Base-by-base conservation (phyloP, 805 yeast genomes). In the Novakomyces olei region DNA sequence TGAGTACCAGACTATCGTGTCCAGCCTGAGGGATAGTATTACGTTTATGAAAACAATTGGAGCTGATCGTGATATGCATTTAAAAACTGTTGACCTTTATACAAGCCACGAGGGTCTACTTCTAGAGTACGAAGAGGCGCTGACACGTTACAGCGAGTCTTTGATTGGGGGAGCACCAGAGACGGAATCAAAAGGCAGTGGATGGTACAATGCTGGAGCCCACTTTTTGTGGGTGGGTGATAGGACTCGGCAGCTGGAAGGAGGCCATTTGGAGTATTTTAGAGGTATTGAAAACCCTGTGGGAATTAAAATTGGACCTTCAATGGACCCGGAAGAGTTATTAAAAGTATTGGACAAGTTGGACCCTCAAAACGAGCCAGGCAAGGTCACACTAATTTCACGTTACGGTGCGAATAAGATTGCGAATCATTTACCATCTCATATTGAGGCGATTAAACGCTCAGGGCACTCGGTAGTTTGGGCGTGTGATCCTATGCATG, bases 231-330 rank as follows among this genome's bases (percentile, higher is more conserved):
- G 61, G 61, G 57, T 57, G 16, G 62, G 62, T 16, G 62, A 57
- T 37, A 49, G 62, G 20, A 57, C 62, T 1, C 43, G 62, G 7
- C 63, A 58, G 42, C 41, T 55, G 2, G 53, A 55, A 31, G 60
- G 62, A 12, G 62, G 63, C n/a, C 62, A 57, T 34, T 62, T 57
- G 16, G 62, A 57, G 44, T 57, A 53, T 38, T 57, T 57, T 47
- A 41, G 62, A 19, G 62, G 62, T 5, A 45, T 57, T 3, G 46
- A 44, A 38, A 57, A 57, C 38, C 62, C 62, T 3, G 53, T 57
- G 30, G 62, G 62, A 4, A 47, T 58, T 37, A 57, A 57, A 41
- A 61, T 57, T 1, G 62, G 62, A 4, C 63, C 62, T n/a, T 30
- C 56, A 3, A 58, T 56, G 49, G 38, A 45, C 20, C 47, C 47